These are phyloP conservation scores for Deuterostichococcus epilithicus DNA, from an alignment of 139 green algal species.

Conservation along the genomic window DNA sequence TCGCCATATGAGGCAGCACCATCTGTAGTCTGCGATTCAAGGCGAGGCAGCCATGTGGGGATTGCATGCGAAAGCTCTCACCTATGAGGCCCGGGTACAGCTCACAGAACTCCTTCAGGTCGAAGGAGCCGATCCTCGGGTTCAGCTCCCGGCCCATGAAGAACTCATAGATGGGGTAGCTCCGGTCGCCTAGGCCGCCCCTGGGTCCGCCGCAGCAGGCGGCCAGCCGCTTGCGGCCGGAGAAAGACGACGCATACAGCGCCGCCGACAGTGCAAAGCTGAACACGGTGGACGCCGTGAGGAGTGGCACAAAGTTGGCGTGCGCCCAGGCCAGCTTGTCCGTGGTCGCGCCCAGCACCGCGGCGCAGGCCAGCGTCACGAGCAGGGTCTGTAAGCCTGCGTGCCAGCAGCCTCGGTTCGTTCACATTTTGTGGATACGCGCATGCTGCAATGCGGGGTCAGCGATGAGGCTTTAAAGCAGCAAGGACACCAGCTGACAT, in stretches of 20 bases:
- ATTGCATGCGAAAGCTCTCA: too few relatives aligned
- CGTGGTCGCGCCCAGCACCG: slow-evolving; percentile 48
- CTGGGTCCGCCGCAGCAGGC: slow-evolving; percentile 41
- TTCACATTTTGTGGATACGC: too few relatives aligned
- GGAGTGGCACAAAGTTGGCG: slow-evolving; percentile 72
- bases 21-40: too few relatives aligned
- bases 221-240: slow-evolving; percentile 31
- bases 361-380: slow-evolving; percentile 29
- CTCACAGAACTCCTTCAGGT: slow-evolving; percentile 95
- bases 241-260: slow-evolving; percentile 11
- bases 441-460: too few relatives aligned
- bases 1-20: too few relatives aligned
- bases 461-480: too few relatives aligned
- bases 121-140: slow-evolving; percentile 62
- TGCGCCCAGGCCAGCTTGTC: slow-evolving; percentile 63
- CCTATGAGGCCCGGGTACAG: slow-evolving; percentile 83
- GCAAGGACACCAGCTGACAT: too few relatives aligned
- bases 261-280: slow-evolving; percentile 40
- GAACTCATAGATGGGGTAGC: slow-evolving; percentile 76
- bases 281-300: slow-evolving; percentile 66
- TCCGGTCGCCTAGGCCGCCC: neutral
- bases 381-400: slow-evolving; percentile 63
- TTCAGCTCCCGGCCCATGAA: slow-evolving; percentile 93
- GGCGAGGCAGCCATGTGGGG: too few relatives aligned
- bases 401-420: neutral